Percentiles rank a stretch among this genome's conserved stretches.
phyloP scores from a whole-genome alignment of 2,329 filamentous ascomycete genomes.

The Nemania sp. region DNA sequence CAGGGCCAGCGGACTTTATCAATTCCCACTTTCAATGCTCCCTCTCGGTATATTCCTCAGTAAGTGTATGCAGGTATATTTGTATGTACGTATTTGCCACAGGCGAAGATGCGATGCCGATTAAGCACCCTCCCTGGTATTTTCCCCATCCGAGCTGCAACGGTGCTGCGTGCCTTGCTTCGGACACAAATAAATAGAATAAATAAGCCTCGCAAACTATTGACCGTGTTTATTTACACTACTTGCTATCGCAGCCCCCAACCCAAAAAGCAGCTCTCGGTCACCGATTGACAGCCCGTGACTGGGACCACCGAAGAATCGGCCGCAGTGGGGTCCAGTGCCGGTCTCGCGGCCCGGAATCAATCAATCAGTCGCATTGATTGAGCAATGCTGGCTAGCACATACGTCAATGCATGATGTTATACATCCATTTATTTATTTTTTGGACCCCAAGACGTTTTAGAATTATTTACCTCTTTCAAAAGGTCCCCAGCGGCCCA shows the following conservation, averaged over 20 bases:
- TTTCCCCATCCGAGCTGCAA: neutral
- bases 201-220: constrained; percentile 3
- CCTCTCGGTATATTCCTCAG: too few relatives aligned
- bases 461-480: neutral
- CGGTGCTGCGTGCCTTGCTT: neutral
- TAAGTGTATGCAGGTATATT: too few relatives aligned
- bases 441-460: too few relatives aligned
- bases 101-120: neutral
- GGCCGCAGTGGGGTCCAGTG: constrained; percentile 17
- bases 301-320: neutral
- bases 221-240: neutral
- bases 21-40: constrained; percentile 8
- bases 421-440: too few relatives aligned
- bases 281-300: constrained; percentile 19
- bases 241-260: constrained; percentile 8
- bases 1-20: constrained; percentile 2
- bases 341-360: constrained; percentile 9
- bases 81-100: neutral
- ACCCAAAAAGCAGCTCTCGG: too few relatives aligned
- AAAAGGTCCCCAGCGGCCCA: constrained; percentile 4
- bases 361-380: neutral
- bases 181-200: too few relatives aligned
- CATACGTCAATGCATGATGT: too few relatives aligned
- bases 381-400: too few relatives aligned
- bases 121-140: neutral